Percentiles rank a stretch among this genome's conserved stretches.
Evolutionary conservation across 805 yeast species (phyloP).

Genomic region (Starmerella vitae): DNA sequence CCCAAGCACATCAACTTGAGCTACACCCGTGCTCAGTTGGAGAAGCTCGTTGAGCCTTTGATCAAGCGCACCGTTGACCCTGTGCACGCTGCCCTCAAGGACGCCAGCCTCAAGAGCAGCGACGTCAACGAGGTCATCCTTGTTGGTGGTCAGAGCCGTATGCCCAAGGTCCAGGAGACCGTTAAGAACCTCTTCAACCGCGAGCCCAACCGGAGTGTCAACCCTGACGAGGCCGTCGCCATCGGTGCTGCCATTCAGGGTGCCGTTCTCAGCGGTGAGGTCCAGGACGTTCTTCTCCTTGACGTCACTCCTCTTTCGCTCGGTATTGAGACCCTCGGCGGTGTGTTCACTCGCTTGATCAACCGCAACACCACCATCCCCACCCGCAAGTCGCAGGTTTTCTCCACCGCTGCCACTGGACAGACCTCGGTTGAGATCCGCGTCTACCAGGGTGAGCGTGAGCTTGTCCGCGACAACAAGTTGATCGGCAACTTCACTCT

Average conservation of each 20-base stretch:
- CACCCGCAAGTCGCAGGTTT: conserved; percentile 89
- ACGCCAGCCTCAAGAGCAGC: conserved; percentile 53
- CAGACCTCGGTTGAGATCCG: conserved; percentile 94
- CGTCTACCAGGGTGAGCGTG: conserved; percentile 99
- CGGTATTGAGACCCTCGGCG: conserved; percentile 97
- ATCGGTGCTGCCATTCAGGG: conserved; percentile 98
- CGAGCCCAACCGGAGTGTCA: conserved; percentile 80
- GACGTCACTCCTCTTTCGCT: conserved; percentile 83
- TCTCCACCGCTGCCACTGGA: conserved; percentile 93
- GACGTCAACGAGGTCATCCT: conserved; percentile 69
- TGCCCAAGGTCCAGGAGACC: conserved; percentile 74
- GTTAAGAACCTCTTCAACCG: conserved; percentile 66
- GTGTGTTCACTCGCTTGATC: conserved; percentile 85
- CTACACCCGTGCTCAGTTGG: conserved; percentile 55
- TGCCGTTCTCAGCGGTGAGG: conserved; percentile 91
- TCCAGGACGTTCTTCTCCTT: conserved; percentile 74
- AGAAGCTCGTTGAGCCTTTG: conserved; percentile 51
- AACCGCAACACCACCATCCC: conserved; percentile 94
- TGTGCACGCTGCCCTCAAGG: conserved; percentile 69
- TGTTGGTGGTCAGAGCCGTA: conserved; percentile 86
- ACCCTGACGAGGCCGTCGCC: conserved; percentile 91
- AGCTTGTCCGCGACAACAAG: conserved; percentile 93
- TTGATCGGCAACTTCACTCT: conserved; percentile 92
- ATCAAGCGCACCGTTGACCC: conserved; percentile 63
- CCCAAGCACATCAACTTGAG: conserved; percentile 66